A percentile compares a stretch with the other conserved stretches of the same genome.
Conservation (phyloP, 257 asterid genomes). For the Paraleonurus japonicus region DNA sequence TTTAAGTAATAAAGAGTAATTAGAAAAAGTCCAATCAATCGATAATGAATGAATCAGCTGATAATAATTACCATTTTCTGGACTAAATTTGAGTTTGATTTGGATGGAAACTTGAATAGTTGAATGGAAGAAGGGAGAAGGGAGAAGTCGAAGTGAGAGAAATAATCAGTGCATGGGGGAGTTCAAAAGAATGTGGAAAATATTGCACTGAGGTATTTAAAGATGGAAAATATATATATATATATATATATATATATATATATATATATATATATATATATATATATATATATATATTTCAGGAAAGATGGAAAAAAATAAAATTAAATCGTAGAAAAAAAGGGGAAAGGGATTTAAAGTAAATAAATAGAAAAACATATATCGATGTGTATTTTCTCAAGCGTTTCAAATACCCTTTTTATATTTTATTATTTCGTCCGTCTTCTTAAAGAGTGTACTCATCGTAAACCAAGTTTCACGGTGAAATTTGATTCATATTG, state of each 20-base stretch:
- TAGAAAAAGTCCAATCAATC: too few species aligned
- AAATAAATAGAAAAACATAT: too few species aligned
- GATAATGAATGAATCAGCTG: neutral
- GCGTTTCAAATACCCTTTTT: too few species aligned
- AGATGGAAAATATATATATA: too few species aligned
- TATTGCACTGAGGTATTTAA: constrained; percentile 15
- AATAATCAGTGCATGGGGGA: constrained; percentile 13
- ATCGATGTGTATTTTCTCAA: too few species aligned
- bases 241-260: too few species aligned
- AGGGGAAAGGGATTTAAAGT: neutral
- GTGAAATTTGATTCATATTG: too few species aligned
- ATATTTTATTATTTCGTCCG: too few species aligned
- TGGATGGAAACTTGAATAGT: neutral
- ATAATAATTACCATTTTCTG: constrained; percentile 28
- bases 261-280: too few species aligned
- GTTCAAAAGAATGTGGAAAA: constrained; percentile 2
- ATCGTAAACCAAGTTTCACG: too few species aligned
- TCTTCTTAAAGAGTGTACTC: too few species aligned
- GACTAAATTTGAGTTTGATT: neutral
- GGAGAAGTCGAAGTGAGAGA: neutral
- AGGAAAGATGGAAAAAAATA: neutral
- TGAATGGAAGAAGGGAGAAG: neutral
- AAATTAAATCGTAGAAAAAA: neutral
- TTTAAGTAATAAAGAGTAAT: neutral
- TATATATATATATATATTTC: too few species aligned